phyloP scores from a whole-genome alignment of 305 asterid species.

The Withania somnifera region DNA sequence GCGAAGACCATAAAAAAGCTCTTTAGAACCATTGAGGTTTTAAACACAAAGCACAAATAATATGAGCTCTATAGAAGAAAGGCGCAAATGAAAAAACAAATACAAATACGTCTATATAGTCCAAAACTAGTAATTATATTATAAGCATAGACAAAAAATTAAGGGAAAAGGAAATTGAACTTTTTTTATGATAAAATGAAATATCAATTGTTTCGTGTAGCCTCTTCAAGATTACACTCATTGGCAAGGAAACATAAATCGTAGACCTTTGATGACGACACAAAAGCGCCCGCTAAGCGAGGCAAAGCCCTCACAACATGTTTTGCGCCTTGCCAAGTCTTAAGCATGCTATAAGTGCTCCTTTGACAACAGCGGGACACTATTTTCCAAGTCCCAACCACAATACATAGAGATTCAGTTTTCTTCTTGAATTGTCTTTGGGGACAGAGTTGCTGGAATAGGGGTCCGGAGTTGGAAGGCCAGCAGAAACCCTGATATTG shows the following conservation, averaged over 20 bases:
- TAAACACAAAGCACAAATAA: background rate
- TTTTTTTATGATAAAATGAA: background rate
- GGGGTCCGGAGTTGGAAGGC: background rate
- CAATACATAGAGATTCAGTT: background rate
- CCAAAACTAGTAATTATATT: background rate
- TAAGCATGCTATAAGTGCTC: background rate
- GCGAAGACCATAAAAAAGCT: background rate
- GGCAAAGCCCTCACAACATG: background rate
- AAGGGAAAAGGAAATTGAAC: background rate
- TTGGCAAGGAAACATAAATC: background rate
- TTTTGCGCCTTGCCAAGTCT: background rate
- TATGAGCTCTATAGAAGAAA: background rate
- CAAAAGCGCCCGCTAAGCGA: background rate
- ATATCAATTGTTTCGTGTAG: background rate
- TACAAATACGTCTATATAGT: background rate
- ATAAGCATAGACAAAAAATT: background rate
- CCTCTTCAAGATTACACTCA: background rate
- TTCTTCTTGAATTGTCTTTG: background rate
- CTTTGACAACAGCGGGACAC: background rate
- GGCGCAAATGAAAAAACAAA: background rate
- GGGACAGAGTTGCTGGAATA: background rate
- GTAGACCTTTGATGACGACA: background rate
- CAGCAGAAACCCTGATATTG: background rate
- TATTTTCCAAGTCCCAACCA: background rate
- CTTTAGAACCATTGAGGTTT: background rate